phyloP scores from a whole-genome alignment of 305 asterid species.

The Plantago coronopus region DNA sequence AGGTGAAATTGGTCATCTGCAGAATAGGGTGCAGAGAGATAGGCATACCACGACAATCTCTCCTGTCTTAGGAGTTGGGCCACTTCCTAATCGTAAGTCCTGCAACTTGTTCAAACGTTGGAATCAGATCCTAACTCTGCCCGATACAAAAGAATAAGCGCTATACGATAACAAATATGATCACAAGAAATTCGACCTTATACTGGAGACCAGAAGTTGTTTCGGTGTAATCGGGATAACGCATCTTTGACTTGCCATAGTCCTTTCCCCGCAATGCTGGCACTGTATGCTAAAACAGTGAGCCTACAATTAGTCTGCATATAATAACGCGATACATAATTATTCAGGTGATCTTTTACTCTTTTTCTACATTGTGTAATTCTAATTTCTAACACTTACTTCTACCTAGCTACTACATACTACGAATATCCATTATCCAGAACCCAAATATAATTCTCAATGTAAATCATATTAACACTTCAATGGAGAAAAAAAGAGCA shows the following conservation, averaged over 20 bases:
- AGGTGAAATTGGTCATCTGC: too few species aligned
- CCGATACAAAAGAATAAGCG: constrained; percentile 24
- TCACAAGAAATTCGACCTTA: constrained; percentile 53
- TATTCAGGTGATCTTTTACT: constrained; percentile 32
- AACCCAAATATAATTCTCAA: neutral
- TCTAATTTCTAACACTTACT: too few species aligned
- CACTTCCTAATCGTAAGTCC: constrained; percentile 85
- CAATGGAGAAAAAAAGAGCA: neutral
- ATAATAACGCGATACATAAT: constrained; percentile 20
- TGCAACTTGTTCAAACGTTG: constrained; percentile 33
- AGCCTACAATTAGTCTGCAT: constrained; percentile 62
- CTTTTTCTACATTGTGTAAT: constrained; percentile 4
- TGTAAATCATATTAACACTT: too few species aligned
- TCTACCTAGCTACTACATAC: too few species aligned
- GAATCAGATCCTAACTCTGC: constrained; percentile 22
- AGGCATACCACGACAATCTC: constrained; percentile 79
- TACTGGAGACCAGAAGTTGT: constrained; percentile 92
- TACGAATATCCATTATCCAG: too few species aligned
- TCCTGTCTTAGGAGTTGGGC: constrained; percentile 77
- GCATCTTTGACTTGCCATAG: constrained; percentile 95
- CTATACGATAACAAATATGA: constrained; percentile 1
- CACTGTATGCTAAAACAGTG: constrained; percentile 76
- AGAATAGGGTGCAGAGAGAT: constrained; percentile 3
- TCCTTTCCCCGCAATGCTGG: constrained; percentile 98
- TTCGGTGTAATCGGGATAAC: constrained; percentile 75